Conservation (phyloP, 2,329 filamentous ascomycete species). For the Fusarium pilosicola region DNA sequence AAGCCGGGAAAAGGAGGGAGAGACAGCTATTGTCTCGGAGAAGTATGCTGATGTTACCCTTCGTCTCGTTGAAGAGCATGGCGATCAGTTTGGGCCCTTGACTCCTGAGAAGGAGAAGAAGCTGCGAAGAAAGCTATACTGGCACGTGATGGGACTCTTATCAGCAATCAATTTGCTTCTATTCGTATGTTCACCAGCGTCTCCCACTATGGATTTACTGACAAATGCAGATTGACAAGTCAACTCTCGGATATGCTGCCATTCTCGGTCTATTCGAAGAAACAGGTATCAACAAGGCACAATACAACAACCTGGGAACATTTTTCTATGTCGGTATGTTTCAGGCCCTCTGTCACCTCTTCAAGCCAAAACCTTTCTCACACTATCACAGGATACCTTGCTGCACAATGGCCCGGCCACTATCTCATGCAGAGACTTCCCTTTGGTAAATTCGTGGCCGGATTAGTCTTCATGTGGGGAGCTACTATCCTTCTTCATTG, state of each 20-base stretch:
- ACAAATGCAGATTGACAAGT: neutral
- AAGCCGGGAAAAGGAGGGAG: neutral
- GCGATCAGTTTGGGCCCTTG: neutral
- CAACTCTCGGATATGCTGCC: slow-evolving; percentile 52
- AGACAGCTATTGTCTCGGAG: neutral
- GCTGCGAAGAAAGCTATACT: slow-evolving; percentile 6
- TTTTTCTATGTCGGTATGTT: slow-evolving; percentile 19
- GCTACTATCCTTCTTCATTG: slow-evolving; percentile 52
- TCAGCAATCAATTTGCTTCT: slow-evolving; percentile 10
- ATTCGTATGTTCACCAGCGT: neutral
- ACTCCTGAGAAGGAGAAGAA: slow-evolving; percentile 2
- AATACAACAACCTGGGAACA: slow-evolving; percentile 10
- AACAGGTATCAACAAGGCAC: slow-evolving; percentile 9
- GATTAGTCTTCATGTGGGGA: slow-evolving; percentile 49
- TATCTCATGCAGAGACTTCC: slow-evolving; percentile 49
- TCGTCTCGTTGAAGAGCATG: neutral
- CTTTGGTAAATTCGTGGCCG: slow-evolving; percentile 50
- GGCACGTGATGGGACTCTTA: neutral
- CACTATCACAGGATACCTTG: neutral
- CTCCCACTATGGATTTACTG: rapidly evolving
- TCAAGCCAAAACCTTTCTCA: neutral
- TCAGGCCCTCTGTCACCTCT: rapidly evolving
- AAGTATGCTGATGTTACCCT: slow-evolving; percentile 13
- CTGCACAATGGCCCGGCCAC: slow-evolving; percentile 11
- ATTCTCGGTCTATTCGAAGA: slow-evolving; percentile 53